Evolutionary conservation across 2,329 filamentous ascomycete genomes (phyloP), one percentile per base, ranked within the genome.

Genomic region (Pseudocercospora vitis): DNA sequence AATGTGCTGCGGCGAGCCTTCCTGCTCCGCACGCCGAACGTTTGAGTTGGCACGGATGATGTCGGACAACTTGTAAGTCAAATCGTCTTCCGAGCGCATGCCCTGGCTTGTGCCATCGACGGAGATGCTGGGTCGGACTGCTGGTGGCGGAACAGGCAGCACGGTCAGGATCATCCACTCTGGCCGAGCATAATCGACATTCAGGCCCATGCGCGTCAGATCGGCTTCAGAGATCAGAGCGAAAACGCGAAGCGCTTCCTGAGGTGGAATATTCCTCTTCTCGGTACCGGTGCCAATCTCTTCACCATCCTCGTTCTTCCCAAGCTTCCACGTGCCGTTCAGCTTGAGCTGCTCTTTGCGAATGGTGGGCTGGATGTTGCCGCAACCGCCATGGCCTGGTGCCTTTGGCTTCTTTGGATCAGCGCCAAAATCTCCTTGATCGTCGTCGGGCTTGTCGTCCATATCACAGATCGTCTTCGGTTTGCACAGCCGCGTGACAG

Each of bases 121-220:
- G 18, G 92, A 95, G 65, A 99, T 95, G 80, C 91, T 96, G 4
- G 94, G 94, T 50, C 94, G 88, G 31, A 99, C 95, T 2, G 94
- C 91, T 44, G 94, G 94, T 2, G 94, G 94, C 1, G 94, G 94
- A 0, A 99, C 95, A 4, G 94, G 91, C 42, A 99, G 81, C 46
- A 97, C 91, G 0, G 91, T 96, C 58, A 99, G 78, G 57, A 99
- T 83, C 90, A 99, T 95, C 94, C 94, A 99, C 71, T 99, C 94
- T 0, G 94, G 94, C 42, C 92, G 86, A 52, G 95, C 92, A 66
- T 97, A 97, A 70, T 97, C 90, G 53, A 87, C 87, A 74, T 92
- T 99, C 66, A 99, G 77, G 28, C 94, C 94, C 76, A 99, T 89
- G 63, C 94, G 85, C 51, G 82, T 79, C 57, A 96, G 83, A 56